Base-by-base conservation (phyloP, 2,329 filamentous ascomycete genomes). In the Pseudogymnoascus sp. region DNA sequence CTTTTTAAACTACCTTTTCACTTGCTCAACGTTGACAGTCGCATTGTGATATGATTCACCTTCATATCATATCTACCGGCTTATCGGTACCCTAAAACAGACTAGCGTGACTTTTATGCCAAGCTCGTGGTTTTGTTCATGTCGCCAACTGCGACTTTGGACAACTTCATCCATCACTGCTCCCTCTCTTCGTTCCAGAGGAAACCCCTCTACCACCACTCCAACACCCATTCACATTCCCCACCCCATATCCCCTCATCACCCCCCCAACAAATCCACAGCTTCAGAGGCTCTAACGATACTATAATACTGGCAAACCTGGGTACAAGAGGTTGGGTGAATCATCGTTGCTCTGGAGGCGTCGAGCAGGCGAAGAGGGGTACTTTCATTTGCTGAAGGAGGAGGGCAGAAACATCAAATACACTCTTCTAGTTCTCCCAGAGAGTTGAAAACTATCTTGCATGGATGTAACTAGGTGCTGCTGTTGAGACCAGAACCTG, bases 391-490 rank as follows among this genome's bases (percentile, higher is more conserved):
- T 38, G 6, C 16, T 62, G 38, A 35, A 35, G 33, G 42, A 62
- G 33, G 38, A 29, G 26, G 26, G 70, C 70, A 66, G 66, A 68
- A 70, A 69, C 69, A 70, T 72, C 70, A 66, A 72, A 72, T 73
- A 74, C 71, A 74, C 70, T 70, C 65, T 72, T 71, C 72, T 73
- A 72, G 70, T 71, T 72, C 69, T 71, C 66, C 67, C 33, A 67
- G 66, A 71, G 70, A 61, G 19, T 70, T 72, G 69, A 73, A 73
- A 33, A 56, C 47, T 70, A 70, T 68, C 64, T 70, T 73, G 69
- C 69, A 71, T 73, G 72, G 72, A 70, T 68, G 68, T 74, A 73
- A 72, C 64, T 73, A 73, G 72, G 66, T 72, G 69, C 67, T 67
- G 67, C 70, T 73, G 69, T 50, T 50, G 37, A 62, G 60, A 61